phyloP scores from a whole-genome alignment of 2,329 filamentous ascomycete genomes.

The Nannizziopsis arthrosporioides region DNA sequence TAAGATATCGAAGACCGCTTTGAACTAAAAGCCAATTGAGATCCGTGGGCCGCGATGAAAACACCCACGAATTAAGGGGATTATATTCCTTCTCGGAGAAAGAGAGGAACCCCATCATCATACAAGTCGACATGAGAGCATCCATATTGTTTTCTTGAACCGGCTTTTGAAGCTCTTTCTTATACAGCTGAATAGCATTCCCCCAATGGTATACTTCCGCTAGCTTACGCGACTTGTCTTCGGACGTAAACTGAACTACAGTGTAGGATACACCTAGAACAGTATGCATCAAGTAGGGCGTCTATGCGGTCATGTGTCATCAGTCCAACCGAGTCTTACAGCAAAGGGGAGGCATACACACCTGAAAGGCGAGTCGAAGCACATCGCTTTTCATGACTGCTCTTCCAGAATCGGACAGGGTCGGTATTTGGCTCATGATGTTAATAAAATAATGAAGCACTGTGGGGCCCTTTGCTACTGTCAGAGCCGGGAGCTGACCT shows the following conservation, averaged over 20 bases:
- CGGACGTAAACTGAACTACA: slow-evolving; percentile 21
- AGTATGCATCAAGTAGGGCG: slow-evolving; percentile 30
- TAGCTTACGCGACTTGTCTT: slow-evolving; percentile 20
- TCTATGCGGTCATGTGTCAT: slow-evolving; percentile 15
- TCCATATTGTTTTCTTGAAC: slow-evolving; percentile 28
- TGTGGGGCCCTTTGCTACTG: slow-evolving; percentile 13
- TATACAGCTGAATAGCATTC: slow-evolving; percentile 27
- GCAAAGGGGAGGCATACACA: slow-evolving; percentile 12
- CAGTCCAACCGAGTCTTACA: not conserved
- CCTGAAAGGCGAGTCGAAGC: slow-evolving; percentile 24
- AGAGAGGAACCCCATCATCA: slow-evolving; percentile 28
- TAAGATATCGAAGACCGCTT: slow-evolving; percentile 25
- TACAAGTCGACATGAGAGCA: slow-evolving; percentile 28
- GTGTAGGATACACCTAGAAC: slow-evolving; percentile 25
- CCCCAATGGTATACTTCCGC: slow-evolving; percentile 31
- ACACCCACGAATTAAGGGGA: slow-evolving; percentile 27
- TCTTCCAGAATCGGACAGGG: slow-evolving; percentile 13
- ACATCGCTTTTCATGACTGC: slow-evolving; percentile 20
- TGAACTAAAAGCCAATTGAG: slow-evolving; percentile 31
- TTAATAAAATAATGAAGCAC: slow-evolving; percentile 25
- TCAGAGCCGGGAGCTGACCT: slow-evolving; percentile 2
- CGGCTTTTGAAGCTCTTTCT: slow-evolving; percentile 21
- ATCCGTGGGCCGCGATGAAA: slow-evolving; percentile 22
- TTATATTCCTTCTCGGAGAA: slow-evolving; percentile 24
- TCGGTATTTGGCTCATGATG: slow-evolving; percentile 14